Conservation (phyloP, 2,329 filamentous ascomycete species). For the Rutstroemia sp. region DNA sequence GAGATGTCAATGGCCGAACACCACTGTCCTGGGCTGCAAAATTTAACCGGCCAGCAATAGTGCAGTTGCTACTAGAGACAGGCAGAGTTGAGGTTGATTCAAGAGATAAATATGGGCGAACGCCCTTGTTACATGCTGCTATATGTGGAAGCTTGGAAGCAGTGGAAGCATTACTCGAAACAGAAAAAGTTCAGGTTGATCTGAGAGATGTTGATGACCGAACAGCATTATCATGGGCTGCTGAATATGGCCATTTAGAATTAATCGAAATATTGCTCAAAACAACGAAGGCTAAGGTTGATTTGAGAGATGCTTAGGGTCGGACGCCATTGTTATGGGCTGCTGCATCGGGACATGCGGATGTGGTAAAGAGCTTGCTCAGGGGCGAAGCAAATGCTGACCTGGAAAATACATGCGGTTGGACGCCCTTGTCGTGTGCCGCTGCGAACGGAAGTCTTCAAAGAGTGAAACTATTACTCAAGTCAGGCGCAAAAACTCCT, state of each 20-base stretch:
- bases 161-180: not conserved
- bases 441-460: too few species aligned
- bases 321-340: too few species aligned
- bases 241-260: not conserved
- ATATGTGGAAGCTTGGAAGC: not conserved
- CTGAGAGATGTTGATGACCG: not conserved
- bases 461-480: not conserved
- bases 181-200: not conserved
- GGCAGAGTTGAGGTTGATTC: not conserved
- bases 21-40: not conserved
- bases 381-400: too few species aligned
- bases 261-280: constrained; percentile 7
- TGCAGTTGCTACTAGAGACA: not conserved
- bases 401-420: too few species aligned
- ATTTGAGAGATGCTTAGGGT: not conserved
- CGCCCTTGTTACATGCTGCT: not conserved
- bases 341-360: too few species aligned
- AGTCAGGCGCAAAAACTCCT: not conserved
- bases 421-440: too few species aligned
- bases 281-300: constrained; percentile 3
- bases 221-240: constrained; percentile 4
- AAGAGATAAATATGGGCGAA: not conserved
- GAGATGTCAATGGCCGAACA: not conserved
- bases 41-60: too few species aligned
- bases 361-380: too few species aligned